Base-by-base conservation (phyloP, 371 early-diverging fungal species). In the Zancudomyces culisetae region DNA sequence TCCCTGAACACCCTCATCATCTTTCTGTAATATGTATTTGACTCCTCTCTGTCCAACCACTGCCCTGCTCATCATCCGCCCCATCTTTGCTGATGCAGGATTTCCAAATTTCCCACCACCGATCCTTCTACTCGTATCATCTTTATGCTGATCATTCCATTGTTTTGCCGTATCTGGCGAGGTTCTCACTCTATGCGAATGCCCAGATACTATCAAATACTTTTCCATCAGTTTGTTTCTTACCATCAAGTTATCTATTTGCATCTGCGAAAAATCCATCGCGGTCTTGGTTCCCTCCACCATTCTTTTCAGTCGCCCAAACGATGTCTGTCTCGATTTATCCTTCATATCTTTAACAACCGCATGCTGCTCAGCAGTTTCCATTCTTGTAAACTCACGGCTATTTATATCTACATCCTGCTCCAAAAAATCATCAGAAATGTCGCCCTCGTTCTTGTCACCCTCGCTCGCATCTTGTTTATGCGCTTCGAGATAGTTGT, bases 211-310 rank as follows among this genome's bases (percentile, higher is more conserved):
- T 21, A 74, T 66, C 30, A 85, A 63, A 35, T 81, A 59, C 49
- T 81, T 75, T 58, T 90, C 85, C 0, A 86, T 93, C 60, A 93
- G 72, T n/a, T 70, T 71, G 58, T 91, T 90, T 26, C 98, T 69
- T 49, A 80, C 76, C 28, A 87, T 76, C 15, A 94, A 70, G 26
- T 81, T 70, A 19, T 84, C 70, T 54, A 97, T 90, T 60, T 97
- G 98, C 41, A 83, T 70, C 49, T 81, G 74, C 42, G 88, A 87
- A 61, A 97, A 97, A 52, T 90, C 94, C 43, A 83, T 55, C 0
- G 90, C 79, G 0, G 78, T 82, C 21, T 70, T 57, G 6, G 85
- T 75, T 3, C 71, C 63, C 26, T 75, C 61, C 0, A 79, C 57
- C 85, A 90, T 84, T 29, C 75, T 66, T 54, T 85, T 75, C 15